These are phyloP conservation scores for Salix udensis DNA, from an alignment of 345 rosid species.

Conservation along the genomic window DNA sequence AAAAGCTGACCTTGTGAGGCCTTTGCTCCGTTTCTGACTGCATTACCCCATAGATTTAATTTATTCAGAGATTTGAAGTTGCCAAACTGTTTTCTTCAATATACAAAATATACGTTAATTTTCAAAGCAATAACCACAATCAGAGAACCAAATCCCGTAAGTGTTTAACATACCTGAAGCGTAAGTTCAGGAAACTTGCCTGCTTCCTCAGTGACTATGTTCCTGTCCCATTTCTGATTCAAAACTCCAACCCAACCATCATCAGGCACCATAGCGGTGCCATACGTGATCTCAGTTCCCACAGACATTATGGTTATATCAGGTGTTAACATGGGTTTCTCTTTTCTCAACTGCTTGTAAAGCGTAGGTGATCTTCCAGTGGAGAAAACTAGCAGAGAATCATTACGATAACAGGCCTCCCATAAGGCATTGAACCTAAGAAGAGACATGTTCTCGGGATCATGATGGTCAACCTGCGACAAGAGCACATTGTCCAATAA, in stretches of 20 bases:
- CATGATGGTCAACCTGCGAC: conserved; percentile 90
- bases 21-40: conserved; percentile 91
- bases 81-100: conserved; percentile 4
- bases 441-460: conserved; percentile 64
- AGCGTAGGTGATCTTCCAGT: conserved; percentile 70
- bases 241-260: conserved; percentile 83
- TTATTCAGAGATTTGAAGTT: conserved; percentile 7
- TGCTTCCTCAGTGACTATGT: conserved; percentile 66
- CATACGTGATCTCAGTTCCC: conserved; percentile 97
- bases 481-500: conserved; percentile 3
- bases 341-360: conserved; percentile 50
- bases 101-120: not conserved
- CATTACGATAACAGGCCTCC: conserved; percentile 71
- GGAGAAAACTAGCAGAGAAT: conserved; percentile 75
- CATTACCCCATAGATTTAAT: conserved; percentile 22
- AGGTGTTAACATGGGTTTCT: conserved; percentile 85
- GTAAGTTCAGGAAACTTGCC: conserved; percentile 72
- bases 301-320: conserved; percentile 96
- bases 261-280: conserved; percentile 79
- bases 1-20: conserved; percentile 88
- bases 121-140: not conserved
- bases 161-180: conserved; percentile 64
- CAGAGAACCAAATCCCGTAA: not conserved
- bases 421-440: conserved; percentile 80
- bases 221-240: conserved; percentile 78